Percentiles rank a stretch among this genome's conserved stretches.
Conservation (phyloP, 1,139 yeast species). For the Candida tropicalis region DNA sequence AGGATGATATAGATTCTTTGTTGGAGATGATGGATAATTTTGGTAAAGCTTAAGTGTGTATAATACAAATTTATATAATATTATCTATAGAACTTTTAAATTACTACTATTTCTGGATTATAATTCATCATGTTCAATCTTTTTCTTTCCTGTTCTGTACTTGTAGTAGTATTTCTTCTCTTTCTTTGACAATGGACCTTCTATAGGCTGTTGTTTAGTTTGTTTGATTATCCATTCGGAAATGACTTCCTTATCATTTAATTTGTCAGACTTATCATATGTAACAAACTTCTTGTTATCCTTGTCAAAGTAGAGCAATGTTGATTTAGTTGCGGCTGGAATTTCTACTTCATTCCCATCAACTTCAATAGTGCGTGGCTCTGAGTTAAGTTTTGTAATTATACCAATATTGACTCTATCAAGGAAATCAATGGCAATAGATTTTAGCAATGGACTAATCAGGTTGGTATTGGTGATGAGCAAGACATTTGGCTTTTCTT, state of each 20-base stretch:
- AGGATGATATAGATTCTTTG: constrained; percentile 35
- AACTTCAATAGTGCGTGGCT: constrained; percentile 19
- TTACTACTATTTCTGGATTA: background rate
- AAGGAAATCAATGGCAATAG: constrained; percentile 76
- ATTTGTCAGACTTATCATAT: constrained; percentile 27
- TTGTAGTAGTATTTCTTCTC: constrained; percentile 33
- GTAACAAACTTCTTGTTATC: constrained; percentile 22
- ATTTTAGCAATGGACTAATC: constrained; percentile 65
- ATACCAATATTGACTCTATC: constrained; percentile 32
- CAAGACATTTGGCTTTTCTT: constrained; percentile 34
- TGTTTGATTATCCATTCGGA: constrained; percentile 37
- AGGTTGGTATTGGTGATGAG: constrained; percentile 49
- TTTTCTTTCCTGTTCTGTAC: constrained; percentile 34
- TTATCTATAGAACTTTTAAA: constrained; percentile 3
- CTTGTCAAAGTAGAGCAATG: constrained; percentile 32
- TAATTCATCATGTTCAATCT: constrained; percentile 39
- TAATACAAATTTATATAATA: constrained; percentile 4
- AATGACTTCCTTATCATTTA: constrained; percentile 34
- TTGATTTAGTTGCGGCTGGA: constrained; percentile 27
- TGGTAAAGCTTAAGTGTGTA: constrained; percentile 24
- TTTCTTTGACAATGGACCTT: constrained; percentile 43
- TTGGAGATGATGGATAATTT: constrained; percentile 42
- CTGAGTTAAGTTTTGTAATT: constrained; percentile 23
- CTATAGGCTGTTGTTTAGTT: constrained; percentile 33
- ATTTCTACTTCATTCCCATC: constrained; percentile 26